Base-by-base conservation (phyloP, 257 asterid species). In the Penstemon barbatus region DNA sequence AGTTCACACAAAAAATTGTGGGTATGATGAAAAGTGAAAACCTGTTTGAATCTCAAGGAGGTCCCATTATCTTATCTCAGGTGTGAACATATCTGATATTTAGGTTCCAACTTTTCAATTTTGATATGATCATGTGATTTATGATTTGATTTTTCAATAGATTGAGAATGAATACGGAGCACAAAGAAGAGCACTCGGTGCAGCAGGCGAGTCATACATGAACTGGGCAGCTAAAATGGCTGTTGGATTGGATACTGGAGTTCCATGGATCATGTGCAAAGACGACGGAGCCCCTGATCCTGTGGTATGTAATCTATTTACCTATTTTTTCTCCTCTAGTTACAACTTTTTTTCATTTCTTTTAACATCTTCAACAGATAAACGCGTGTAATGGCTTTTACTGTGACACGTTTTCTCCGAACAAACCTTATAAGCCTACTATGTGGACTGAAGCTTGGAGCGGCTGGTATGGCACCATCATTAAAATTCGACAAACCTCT, bases 371-470 rank as follows among this genome's bases (percentile, higher is more conserved):
- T 40, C 5, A 19, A 69, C 84, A 88, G 95, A 85, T 88, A 72
- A 85, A 88, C 65, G 46, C 92, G 6, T 85, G 95, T 69, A 88
- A 88, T 66, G 95, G 95, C 39, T 82, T 83, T 74, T 88, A 88
- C 75, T 85, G 92, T 8, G 86, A 87, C 55, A 57, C 75, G 1
- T 88, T 88, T 68, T 58, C 89, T 67, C 88, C 95, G 10, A 88
- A 85, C 77, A 81, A 74, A 70, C 86, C 91, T 64, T 77, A 85
- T 74, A 88, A 88, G 81, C 95, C 95, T 0, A 75, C 72, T 3
- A 65, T 85, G 76, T 88, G 95, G 95, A 85, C 95, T 2, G 95
- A 88, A 66, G 92, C 91, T 53, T 88, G 95, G 95, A 88, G 81
- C 61, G 95, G 92, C 75, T 85, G 95, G 95, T 87, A 64, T 64